Base-by-base conservation (phyloP, 352 stramenopile species). In the Phytopythium oedochilum region DNA sequence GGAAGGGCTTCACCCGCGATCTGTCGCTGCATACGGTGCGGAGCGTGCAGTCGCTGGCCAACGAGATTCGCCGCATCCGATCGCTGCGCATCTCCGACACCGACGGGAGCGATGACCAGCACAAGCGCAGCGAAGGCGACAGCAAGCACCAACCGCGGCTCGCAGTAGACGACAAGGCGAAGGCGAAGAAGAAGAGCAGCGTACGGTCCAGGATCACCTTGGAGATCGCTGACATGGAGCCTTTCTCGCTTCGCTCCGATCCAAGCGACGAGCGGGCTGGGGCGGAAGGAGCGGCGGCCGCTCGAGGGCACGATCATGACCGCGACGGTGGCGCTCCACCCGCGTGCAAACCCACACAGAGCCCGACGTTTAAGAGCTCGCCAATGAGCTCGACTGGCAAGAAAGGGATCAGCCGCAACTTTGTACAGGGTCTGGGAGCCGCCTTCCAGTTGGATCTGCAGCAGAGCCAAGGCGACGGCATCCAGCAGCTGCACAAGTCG, bases 31-130 rank as follows among this genome's bases (percentile, higher is more conserved):
- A 88, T 51, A 78, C 79, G 56, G 74, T 88, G 15, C 69, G 75
- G n/a, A 93, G 80, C 26, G 83, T 93, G 25, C 80, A 93, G 58
- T 88, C 80, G 17, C 58, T 93, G 17, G 83, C 83, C 22, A 88
- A 89, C 61, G 83, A 93, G 50, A 91, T 93, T 40, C 64, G 83
- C 0, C 78, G 80, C 15, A 88, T 93, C 40, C 68, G 80, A 26
- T 93, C 83, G 1, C 67, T 85, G 55, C 66, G 73, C 5, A 68
- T 35, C 0, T 6, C 42, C 4, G 42, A 48, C 2, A 34, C 20
- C 3, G 23, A 32, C 25, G 42, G 26, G 14, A 25, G 3, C 4
- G 40, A 47, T 4, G n/a, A 9, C 23, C 42, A 22, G 2, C 23
- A 20, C 12, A 29, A 48, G 5, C 23, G 42, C 42, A 79, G 88